Evolutionary conservation across 139 green algal genomes (phyloP).

Genomic region (Chlorella vulgaris): DNA sequence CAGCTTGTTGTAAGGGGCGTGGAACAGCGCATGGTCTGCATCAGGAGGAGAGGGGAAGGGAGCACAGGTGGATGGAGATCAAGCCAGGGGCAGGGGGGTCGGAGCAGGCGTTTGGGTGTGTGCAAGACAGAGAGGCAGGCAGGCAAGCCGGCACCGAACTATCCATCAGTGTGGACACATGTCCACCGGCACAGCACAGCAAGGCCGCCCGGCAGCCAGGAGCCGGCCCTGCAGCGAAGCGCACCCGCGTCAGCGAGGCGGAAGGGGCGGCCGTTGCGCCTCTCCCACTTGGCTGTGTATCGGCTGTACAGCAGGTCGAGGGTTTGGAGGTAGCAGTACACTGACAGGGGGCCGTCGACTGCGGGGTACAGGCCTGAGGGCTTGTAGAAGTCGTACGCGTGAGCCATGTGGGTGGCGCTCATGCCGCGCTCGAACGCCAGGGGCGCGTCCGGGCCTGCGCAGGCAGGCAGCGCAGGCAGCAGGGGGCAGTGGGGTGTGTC

Average conservation of each 20-base stretch:
- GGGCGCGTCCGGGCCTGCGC: conserved; percentile 72
- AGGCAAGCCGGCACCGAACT: background rate
- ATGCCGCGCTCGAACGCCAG: conserved; percentile 74
- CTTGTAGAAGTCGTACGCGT: conserved; percentile 90
- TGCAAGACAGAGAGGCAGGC: too few relatives aligned
- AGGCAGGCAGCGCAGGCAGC: background rate
- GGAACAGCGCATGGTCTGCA: conserved; percentile 64
- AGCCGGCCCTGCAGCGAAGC: background rate
- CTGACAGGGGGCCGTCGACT: conserved; percentile 64
- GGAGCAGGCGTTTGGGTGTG: too few relatives aligned
- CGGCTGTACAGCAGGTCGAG: conserved; percentile 60
- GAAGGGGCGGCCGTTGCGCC: conserved; percentile 26
- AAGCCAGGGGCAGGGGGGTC: too few relatives aligned
- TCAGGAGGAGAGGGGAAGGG: background rate
- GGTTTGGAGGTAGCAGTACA: conserved; percentile 67
- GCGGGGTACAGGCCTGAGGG: conserved; percentile 71
- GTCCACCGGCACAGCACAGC: background rate
- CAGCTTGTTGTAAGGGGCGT: conserved; percentile 84
- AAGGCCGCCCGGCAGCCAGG: background rate
- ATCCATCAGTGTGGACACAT: background rate
- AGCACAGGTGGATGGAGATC: background rate
- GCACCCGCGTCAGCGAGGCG: conserved; percentile 15
- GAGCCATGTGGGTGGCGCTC: conserved; percentile 54
- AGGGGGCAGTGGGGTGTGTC: background rate
- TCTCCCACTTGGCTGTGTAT: conserved; percentile 26